Evolutionary conservation across 2,329 filamentous ascomycete genomes (phyloP).

Genomic region (Ceratocystis destructans): DNA sequence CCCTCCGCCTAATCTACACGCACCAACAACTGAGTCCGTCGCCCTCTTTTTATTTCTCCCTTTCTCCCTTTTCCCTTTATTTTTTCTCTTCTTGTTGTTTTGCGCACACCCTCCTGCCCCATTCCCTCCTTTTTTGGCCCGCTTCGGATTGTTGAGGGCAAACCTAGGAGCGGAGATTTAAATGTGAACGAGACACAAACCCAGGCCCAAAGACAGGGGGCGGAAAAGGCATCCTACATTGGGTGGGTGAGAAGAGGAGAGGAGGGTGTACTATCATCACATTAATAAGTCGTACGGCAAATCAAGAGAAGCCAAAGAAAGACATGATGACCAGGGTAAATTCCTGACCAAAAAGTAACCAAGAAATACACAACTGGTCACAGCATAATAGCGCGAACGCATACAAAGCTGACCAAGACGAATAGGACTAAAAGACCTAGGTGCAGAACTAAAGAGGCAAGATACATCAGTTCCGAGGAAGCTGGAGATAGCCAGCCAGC

Average conservation of each 20-base stretch:
- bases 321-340: too few species aligned
- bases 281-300: too few species aligned
- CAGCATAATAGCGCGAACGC: neutral
- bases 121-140: neutral
- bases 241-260: neutral
- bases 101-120: neutral
- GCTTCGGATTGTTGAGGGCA: neutral
- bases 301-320: too few species aligned
- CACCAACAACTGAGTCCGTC: neutral
- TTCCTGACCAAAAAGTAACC: too few species aligned
- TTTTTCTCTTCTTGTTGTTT: neutral
- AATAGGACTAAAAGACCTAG: neutral
- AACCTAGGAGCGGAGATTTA: neutral
- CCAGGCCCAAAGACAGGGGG: neutral
- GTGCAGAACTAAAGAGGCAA: neutral
- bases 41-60: neutral
- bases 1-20: neutral
- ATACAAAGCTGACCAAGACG: neutral
- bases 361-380: neutral
- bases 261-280: neutral
- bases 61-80: neutral
- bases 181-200: neutral
- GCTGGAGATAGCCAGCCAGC: neutral
- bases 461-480: neutral
- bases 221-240: neutral